Conservation (phyloP, 2,329 filamentous ascomycete genomes). For the Dactylellina leptospora region DNA sequence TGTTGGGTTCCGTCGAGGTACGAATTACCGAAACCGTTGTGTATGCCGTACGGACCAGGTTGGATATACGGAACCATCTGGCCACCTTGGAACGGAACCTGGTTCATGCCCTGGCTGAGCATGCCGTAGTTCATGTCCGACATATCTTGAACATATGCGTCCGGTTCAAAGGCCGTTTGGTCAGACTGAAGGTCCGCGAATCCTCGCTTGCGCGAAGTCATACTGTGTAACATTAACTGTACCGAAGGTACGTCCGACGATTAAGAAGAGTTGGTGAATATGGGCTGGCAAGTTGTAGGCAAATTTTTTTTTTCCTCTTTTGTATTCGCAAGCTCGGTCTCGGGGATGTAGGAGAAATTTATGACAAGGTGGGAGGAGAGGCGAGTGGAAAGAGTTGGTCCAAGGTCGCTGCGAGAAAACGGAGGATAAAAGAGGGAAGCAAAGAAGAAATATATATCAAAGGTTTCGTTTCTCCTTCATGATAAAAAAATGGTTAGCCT, state of each 20-base stretch:
- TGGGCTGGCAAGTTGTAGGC: constrained; percentile 21
- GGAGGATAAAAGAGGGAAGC: constrained; percentile 2
- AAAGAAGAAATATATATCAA: constrained; percentile 21
- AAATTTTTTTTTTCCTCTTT: too few relatives aligned
- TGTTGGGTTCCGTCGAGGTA: constrained; percentile 38
- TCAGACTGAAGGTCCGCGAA: constrained; percentile 51
- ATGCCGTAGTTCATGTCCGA: constrained; percentile 43
- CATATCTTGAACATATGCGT: constrained; percentile 41
- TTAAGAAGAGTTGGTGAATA: background rate
- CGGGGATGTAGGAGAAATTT: constrained; percentile 32
- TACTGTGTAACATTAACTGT: constrained; percentile 48
- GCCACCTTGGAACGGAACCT: constrained; percentile 37
- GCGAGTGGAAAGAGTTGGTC: constrained; percentile 10
- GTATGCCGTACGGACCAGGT: constrained; percentile 29
- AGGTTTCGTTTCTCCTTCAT: constrained; percentile 13
- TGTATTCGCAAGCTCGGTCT: constrained; percentile 3
- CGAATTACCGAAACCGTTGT: constrained; percentile 31
- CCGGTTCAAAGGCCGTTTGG: constrained; percentile 39
- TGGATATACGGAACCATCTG: constrained; percentile 50
- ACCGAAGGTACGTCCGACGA: constrained; percentile 17
- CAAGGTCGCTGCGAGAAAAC: constrained; percentile 33
- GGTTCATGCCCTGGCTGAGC: constrained; percentile 39
- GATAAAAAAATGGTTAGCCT: constrained; percentile 40
- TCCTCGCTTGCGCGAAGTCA: constrained; percentile 52
- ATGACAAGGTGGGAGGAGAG: background rate